A percentile compares a stretch with the other conserved stretches of the same genome.
These are phyloP conservation scores for Fragaria ananassa DNA, from an alignment of 306 rosid genomes.

Conservation along the genomic window DNA sequence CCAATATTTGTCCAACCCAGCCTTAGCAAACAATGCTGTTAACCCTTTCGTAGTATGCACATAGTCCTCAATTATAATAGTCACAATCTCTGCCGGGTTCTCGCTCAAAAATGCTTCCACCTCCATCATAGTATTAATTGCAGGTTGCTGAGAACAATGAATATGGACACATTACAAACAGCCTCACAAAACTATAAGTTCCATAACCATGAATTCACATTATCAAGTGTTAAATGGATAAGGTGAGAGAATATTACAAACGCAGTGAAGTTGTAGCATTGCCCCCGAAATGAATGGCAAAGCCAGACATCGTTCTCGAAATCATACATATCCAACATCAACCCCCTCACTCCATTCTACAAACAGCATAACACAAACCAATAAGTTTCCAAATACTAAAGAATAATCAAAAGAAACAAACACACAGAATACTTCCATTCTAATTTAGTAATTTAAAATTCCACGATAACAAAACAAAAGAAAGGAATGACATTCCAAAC, in stretches of 20 bases:
- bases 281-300: conserved; percentile 88
- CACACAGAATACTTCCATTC: conserved; percentile 2
- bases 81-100: conserved; percentile 81
- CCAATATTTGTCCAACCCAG: conserved; percentile 83
- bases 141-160: conserved; percentile 81
- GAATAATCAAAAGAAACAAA: not conserved
- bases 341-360: conserved; percentile 94
- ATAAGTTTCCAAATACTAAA: not conserved
- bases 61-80: conserved; percentile 84
- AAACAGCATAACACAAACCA: conserved; percentile 11
- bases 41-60: conserved; percentile 82
- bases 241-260: conserved; percentile 55
- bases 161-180: conserved; percentile 24
- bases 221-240: conserved; percentile 10
- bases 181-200: conserved; percentile 1
- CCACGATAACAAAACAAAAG: conserved; percentile 9
- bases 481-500: conserved; percentile 18
- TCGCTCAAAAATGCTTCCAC: conserved; percentile 74
- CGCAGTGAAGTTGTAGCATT: conserved; percentile 95
- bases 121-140: conserved; percentile 79
- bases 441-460: not conserved
- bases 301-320: conserved; percentile 90
- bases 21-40: conserved; percentile 56
- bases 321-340: conserved; percentile 98
- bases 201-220: conserved; percentile 11